A percentile compares a stretch with the other conserved stretches of the same genome.
Conservation (phyloP, 1,284 basidiomycete species). For the Ceratobasidium theobromae region DNA sequence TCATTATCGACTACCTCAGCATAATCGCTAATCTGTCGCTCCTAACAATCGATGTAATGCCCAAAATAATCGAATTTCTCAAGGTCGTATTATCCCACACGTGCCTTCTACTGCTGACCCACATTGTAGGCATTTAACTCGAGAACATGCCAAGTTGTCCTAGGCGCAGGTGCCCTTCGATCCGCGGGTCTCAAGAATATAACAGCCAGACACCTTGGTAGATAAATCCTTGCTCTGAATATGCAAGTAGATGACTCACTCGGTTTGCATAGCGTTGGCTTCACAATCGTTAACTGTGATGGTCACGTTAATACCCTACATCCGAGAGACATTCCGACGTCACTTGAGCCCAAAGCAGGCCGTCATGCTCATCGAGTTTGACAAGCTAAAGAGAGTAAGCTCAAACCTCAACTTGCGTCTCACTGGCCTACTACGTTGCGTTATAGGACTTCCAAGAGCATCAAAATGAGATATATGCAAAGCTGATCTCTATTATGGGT, state of each 20-base stretch:
- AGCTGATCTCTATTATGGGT: constrained; percentile 98
- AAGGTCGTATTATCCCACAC: constrained; percentile 51
- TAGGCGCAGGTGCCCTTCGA: constrained; percentile 97
- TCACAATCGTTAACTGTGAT: constrained; percentile 94
- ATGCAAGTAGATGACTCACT: background rate
- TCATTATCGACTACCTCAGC: constrained; percentile 84
- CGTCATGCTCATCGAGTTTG: constrained; percentile 96
- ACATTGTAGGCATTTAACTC: constrained; percentile 84
- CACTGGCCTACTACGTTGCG: background rate
- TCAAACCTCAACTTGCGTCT: background rate
- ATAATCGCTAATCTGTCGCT: constrained; percentile 86
- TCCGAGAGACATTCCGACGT: constrained; percentile 90
- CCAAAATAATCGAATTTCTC: constrained; percentile 90
- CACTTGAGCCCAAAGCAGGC: constrained; percentile 92
- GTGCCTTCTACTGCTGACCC: background rate
- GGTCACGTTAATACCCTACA: constrained; percentile 93
- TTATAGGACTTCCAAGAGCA: constrained; percentile 95
- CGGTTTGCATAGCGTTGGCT: constrained; percentile 67
- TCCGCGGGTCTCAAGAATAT: constrained; percentile 98
- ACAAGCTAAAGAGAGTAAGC: constrained; percentile 91
- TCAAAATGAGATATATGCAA: constrained; percentile 97
- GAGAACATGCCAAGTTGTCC: constrained; percentile 94
- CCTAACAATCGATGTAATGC: constrained; percentile 93
- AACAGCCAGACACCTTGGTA: constrained; percentile 94
- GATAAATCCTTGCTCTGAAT: constrained; percentile 37